phyloP scores from a whole-genome alignment of 2,329 filamentous ascomycete genomes.

The Diplodia sapinea region DNA sequence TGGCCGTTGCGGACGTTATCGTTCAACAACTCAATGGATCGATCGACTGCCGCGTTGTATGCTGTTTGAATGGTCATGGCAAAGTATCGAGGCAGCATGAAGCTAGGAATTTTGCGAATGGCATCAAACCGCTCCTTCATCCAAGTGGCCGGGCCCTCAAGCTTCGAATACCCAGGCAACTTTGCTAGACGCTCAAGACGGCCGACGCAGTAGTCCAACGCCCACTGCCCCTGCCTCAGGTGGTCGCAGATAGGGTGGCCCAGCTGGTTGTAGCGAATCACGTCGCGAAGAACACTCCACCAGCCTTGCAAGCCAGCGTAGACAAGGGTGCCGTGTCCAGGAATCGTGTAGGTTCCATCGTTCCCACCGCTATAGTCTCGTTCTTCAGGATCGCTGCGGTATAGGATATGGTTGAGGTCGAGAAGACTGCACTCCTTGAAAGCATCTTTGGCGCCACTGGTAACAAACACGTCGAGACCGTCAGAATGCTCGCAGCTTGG shows the following conservation, averaged over 20 bases:
- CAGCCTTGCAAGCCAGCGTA: constrained; percentile 98
- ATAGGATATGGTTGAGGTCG: constrained; percentile 90
- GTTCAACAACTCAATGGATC: constrained; percentile 78
- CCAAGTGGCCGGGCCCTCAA: constrained; percentile 76
- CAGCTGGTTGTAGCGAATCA: constrained; percentile 87
- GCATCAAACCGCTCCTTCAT: constrained; percentile 83
- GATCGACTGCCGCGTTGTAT: constrained; percentile 81
- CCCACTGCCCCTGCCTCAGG: constrained; percentile 88
- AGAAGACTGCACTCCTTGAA: constrained; percentile 76
- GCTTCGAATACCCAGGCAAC: constrained; percentile 64
- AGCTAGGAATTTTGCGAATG: constrained; percentile 82
- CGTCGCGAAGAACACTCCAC: constrained; percentile 88
- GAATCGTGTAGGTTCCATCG: constrained; percentile 89
- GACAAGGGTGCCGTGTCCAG: constrained; percentile 80
- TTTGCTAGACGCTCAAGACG: constrained; percentile 76
- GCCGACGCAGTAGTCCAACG: constrained; percentile 82
- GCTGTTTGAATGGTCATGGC: constrained; percentile 85
- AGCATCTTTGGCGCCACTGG: constrained; percentile 77
- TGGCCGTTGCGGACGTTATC: constrained; percentile 79
- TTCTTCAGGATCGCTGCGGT: constrained; percentile 89
- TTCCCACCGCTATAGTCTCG: constrained; percentile 76
- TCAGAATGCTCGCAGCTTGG: constrained; percentile 82
- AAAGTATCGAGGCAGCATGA: constrained; percentile 91
- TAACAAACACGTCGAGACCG: constrained; percentile 85
- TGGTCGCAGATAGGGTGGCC: constrained; percentile 94